Evolutionary conservation across 495 filamentous ascomycete species (phyloP), one percentile per base, ranked within the genome.

Genomic region (Lasiosphaeriaceae sp.): DNA sequence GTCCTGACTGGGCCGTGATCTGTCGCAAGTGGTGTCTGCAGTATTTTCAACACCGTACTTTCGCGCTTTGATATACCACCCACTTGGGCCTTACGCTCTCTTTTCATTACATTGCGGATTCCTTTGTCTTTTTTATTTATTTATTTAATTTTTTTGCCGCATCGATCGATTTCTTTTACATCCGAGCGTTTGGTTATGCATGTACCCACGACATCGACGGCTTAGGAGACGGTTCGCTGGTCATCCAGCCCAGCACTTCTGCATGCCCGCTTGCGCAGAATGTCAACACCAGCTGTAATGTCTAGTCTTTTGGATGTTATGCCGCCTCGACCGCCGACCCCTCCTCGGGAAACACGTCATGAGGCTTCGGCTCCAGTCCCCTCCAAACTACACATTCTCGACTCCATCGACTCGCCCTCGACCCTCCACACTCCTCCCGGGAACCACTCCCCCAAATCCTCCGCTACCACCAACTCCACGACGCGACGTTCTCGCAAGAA

Each of bases 381-480:
- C 11, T 45, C 51, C 2, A 47, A 3, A 34, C 60, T 59, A 43
- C 55, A 55, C 22, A 34, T 60, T 11, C 54, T 71, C 34, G 67
- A 58, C 54, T 64, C 74, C 7, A 48, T 68, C 58, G 66, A 77
- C 49, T 58, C 66, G 21, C 63, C 65, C 47, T 54, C 65, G 23
- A 76, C 60, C 50, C 55, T 79, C 0, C 76, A 79, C 37, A 83
- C 80, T 9, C 80, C 79, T 16, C 74, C 78, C 1, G 77, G 65
- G 17, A 64, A 63, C 41, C 68, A 75, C 68, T 82, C 72, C 19
- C 74, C 74, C 16, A 63, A 61, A 31, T 66, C 64, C 54, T 81
- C 86, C 73, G 67, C 83, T 79, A 68, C 87, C 73, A 75, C 88
- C 75, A 67, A 83, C 70, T 80, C 85, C 58, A 76, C 81, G 72